Conservation (phyloP, 1,139 yeast genomes). For the Chernovozyma sophiae-reginae region DNA sequence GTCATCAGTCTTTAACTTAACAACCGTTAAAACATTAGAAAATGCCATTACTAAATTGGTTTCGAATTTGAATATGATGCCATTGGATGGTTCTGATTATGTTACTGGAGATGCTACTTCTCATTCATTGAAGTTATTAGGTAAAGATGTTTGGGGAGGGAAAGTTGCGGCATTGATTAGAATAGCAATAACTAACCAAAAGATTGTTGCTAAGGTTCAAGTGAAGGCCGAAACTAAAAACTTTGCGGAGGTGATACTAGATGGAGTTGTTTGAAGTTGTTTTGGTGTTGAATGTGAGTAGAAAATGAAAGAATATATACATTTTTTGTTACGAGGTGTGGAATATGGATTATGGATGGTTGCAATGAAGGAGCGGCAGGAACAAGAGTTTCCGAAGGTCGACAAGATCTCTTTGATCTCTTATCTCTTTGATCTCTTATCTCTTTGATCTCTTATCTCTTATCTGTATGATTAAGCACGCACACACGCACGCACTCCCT, state of each 20-base stretch:
- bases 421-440: too few relatives aligned
- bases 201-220: constrained; percentile 72
- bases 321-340: too few relatives aligned
- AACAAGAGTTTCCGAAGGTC: too few relatives aligned
- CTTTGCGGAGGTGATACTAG: constrained; percentile 44
- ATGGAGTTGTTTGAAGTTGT: constrained; percentile 24
- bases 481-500: too few relatives aligned
- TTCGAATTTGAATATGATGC: constrained; percentile 66
- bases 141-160: constrained; percentile 71
- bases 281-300: too few relatives aligned
- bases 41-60: constrained; percentile 45
- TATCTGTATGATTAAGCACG: too few relatives aligned
- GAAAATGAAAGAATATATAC: too few relatives aligned
- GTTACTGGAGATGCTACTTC: constrained; percentile 58
- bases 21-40: constrained; percentile 28
- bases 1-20: constrained; percentile 34
- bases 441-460: too few relatives aligned
- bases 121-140: constrained; percentile 78
- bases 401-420: too few relatives aligned
- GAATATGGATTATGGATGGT: too few relatives aligned
- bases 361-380: too few relatives aligned
- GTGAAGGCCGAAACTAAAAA: constrained; percentile 62
- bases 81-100: constrained; percentile 74
- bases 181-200: constrained; percentile 67
- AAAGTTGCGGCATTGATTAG: constrained; percentile 68